Evolutionary conservation across 208 protist species (phyloP), one percentile per base, ranked within the genome.

Genomic region (Jaenimonas drosophilae): DNA sequence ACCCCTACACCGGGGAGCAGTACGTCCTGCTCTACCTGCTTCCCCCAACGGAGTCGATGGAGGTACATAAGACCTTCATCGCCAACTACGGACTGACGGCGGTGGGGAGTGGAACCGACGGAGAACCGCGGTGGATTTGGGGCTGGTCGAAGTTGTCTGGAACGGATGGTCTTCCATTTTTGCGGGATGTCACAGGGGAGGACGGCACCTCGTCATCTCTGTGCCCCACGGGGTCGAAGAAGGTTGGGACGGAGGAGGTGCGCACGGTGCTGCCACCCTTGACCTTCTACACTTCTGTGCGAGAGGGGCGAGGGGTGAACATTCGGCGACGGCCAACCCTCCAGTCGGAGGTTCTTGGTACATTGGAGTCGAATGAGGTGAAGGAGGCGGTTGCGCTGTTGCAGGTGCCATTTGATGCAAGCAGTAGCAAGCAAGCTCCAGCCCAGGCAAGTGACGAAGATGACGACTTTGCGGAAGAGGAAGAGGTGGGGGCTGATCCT

Each of bases 121-220:
- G 63, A 12, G 43, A 46, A n/a, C 54, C 43, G 6, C 63, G 52
- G 28, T 79, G 62, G 48, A 34, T 83, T n/a, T 89, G 80, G 80
- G 80, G 80, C 3, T 89, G 80, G 80, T 78, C 76, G 20, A 85
- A 85, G 48, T 51, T 85, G 28, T 37, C 59, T 1, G 68, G 75
- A 6, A 53, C 53, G 19, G 78, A 60, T 38, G 76, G 76, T 11
- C 45, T 75, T 1, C 44, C 56, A 6, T 52, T 89, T n/a, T 41
- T 89, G 21, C 31, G 24, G 7, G 70, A 80, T 41, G 34, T 57
- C 6, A 0, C 1, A 1, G 25, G 43, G 12, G 31, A 2, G 2
- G 25, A 3, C 4, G 25, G 6, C 14, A 19, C 37, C 11, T 42
- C 14, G 7, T 11, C 37, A 11, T 42, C 14, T 21, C 16, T 42